phyloP scores from a whole-genome alignment of 345 rosid species.

The Excoecaria agallocha region DNA sequence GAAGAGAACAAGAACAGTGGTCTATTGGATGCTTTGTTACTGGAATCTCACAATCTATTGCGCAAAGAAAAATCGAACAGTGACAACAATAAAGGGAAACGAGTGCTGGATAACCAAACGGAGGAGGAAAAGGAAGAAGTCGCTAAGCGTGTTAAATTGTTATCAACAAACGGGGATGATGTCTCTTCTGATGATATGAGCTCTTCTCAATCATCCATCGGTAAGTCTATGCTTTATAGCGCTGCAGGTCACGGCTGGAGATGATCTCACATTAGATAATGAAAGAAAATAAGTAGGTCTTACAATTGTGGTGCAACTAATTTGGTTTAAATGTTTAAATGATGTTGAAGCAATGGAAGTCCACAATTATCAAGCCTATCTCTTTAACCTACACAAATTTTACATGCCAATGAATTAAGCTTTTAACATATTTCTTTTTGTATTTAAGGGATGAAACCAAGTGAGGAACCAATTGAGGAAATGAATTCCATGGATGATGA shows the following conservation, averaged over 20 bases:
- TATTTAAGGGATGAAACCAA: slow-evolving; percentile 28
- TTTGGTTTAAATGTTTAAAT: not conserved
- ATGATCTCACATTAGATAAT: no score
- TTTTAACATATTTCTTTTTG: no score
- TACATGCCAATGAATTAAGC: no score
- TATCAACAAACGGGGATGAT: slow-evolving; percentile 10
- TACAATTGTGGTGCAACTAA: no score
- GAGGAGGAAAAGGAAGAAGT: slow-evolving; percentile 3
- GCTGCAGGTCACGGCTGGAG: no score
- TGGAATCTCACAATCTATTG: slow-evolving; percentile 46
- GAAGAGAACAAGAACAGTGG: slow-evolving; percentile 38
- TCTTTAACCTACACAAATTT: no score
- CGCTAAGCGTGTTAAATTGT: slow-evolving; percentile 14
- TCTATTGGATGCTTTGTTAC: slow-evolving; percentile 50
- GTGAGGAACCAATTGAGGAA: slow-evolving; percentile 38
- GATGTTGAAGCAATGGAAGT: no score
- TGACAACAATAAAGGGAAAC: slow-evolving; percentile 30
- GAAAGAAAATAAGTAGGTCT: no score
- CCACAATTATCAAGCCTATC: no score
- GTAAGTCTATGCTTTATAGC: slow-evolving; percentile 25
- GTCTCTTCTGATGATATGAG: slow-evolving; percentile 26
- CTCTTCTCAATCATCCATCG: slow-evolving; percentile 49
- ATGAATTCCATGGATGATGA: slow-evolving; percentile 56
- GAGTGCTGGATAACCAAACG: not conserved
- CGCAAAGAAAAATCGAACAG: slow-evolving; percentile 21